A percentile compares a stretch with the other conserved stretches of the same genome.
Evolutionary conservation across 148 eudicot species (phyloP).

Genomic region (Agrostemma githago): DNA sequence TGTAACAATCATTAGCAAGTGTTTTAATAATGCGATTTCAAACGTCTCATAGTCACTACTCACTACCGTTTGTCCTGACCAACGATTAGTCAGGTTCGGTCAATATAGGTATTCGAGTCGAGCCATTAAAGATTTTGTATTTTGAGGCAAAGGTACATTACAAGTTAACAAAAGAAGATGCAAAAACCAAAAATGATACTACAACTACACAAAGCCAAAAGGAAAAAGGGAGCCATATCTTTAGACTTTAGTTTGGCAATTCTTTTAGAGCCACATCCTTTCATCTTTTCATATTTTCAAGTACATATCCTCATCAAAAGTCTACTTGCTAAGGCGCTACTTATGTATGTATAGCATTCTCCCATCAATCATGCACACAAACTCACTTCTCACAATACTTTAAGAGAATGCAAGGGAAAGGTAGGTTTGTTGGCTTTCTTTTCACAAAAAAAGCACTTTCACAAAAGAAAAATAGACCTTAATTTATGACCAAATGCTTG

Average conservation of each 20-base stretch:
- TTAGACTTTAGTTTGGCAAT: conserved; percentile 15
- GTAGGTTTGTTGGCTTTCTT: conserved; percentile 5
- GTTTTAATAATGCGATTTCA: too few species aligned
- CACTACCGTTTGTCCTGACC: too few species aligned
- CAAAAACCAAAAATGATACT: conserved; percentile 2
- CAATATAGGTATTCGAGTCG: too few species aligned
- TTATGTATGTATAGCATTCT: conserved; percentile 9
- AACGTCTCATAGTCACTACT: too few species aligned
- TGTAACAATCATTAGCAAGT: too few species aligned
- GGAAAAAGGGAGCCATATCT: conserved; percentile 4
- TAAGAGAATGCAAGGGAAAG: conserved; percentile 5
- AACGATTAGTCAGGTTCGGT: too few species aligned
- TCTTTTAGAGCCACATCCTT: conserved; percentile 18
- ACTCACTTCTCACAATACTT: conserved; percentile 11
- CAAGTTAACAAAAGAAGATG: neutral
- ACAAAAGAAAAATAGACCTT: conserved; percentile 21
- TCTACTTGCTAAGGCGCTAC: conserved; percentile 1
- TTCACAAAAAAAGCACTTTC: conserved; percentile 14
- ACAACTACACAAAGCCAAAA: neutral
- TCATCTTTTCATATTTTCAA: conserved; percentile 12
- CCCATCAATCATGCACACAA: conserved; percentile 4
- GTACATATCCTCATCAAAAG: conserved; percentile 10
- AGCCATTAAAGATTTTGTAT: too few species aligned
- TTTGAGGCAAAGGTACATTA: too few species aligned
- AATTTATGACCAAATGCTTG: neutral